A percentile compares a stretch with the other conserved stretches of the same genome.
Conservation (phyloP, 108 stramenopile species). For the Skeletonema marinoi region DNA sequence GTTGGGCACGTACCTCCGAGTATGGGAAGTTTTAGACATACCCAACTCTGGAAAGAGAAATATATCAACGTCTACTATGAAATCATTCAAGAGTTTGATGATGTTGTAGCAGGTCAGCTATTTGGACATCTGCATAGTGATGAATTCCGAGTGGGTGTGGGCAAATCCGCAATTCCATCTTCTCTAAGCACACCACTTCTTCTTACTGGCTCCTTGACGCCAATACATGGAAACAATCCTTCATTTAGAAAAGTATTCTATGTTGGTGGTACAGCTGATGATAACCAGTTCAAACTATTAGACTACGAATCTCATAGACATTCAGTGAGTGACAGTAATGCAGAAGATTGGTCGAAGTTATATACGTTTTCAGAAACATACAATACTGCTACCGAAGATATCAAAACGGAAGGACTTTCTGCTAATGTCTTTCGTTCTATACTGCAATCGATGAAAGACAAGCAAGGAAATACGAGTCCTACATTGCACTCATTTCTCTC, state of each 20-base stretch:
- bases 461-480: constrained; percentile 19
- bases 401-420: constrained; percentile 34
- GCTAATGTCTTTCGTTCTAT: constrained; percentile 30
- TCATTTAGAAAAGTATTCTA: constrained; percentile 62
- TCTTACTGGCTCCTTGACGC: constrained; percentile 60
- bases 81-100: constrained; percentile 42
- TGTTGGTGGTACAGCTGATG: not conserved
- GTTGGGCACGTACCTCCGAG: constrained; percentile 71
- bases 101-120: constrained; percentile 52
- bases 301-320: constrained; percentile 45
- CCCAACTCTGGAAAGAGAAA: constrained; percentile 62
- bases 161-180: constrained; percentile 8
- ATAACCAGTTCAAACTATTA: constrained; percentile 15
- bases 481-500: constrained; percentile 19
- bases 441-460: constrained; percentile 34
- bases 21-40: constrained; percentile 62
- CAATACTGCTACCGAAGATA: not conserved
- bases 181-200: constrained; percentile 47
- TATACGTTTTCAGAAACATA: constrained; percentile 54
- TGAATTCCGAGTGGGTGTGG: constrained; percentile 65
- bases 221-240: constrained; percentile 71
- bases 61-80: constrained; percentile 37
- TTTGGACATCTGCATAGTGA: constrained; percentile 80
- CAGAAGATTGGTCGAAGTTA: constrained; percentile 33
- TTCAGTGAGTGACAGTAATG: not conserved